Conservation (phyloP, 108 stramenopile species). For the Cyclotella kingstonii region DNA sequence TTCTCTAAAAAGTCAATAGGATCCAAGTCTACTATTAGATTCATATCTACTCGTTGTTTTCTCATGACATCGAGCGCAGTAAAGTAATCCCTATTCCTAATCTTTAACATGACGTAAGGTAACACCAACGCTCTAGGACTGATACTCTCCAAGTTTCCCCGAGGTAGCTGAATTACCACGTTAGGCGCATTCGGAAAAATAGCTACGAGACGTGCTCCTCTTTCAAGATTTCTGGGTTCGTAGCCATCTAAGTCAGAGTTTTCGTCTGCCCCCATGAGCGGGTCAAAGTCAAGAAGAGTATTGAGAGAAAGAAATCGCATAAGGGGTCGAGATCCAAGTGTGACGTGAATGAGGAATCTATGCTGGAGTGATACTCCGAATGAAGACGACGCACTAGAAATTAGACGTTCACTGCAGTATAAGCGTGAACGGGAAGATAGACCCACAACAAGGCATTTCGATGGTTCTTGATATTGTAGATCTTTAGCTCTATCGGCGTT, state of each 20-base stretch:
- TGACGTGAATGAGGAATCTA: slow-evolving; percentile 62
- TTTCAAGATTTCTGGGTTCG: slow-evolving; percentile 81
- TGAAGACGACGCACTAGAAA: slow-evolving; percentile 70
- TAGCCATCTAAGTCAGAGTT: slow-evolving; percentile 64
- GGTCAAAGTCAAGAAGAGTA: slow-evolving; percentile 65
- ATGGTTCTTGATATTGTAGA: slow-evolving; percentile 17
- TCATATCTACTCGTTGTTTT: slow-evolving; percentile 82
- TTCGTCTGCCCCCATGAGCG: slow-evolving; percentile 79
- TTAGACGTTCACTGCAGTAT: slow-evolving; percentile 77
- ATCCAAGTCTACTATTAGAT: slow-evolving; percentile 78
- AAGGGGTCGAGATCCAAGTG: slow-evolving; percentile 70
- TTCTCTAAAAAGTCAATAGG: slow-evolving; percentile 58
- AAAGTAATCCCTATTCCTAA: slow-evolving; percentile 45
- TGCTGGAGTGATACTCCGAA: slow-evolving; percentile 64
- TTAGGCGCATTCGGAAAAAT: slow-evolving; percentile 61
- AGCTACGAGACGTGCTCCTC: slow-evolving; percentile 74
- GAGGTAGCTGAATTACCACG: slow-evolving; percentile 77
- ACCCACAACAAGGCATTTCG: slow-evolving; percentile 60
- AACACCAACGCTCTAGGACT: slow-evolving; percentile 79
- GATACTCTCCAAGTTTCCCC: slow-evolving; percentile 85
- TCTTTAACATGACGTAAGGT: slow-evolving; percentile 66
- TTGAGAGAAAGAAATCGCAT: slow-evolving; percentile 62
- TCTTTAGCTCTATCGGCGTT: slow-evolving; percentile 4
- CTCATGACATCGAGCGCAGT: slow-evolving; percentile 78
- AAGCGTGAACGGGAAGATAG: slow-evolving; percentile 62